Percentiles rank a stretch among this genome's conserved stretches.
Evolutionary conservation across 257 asterid species (phyloP).

Genomic region (Ehretia macrophylla): DNA sequence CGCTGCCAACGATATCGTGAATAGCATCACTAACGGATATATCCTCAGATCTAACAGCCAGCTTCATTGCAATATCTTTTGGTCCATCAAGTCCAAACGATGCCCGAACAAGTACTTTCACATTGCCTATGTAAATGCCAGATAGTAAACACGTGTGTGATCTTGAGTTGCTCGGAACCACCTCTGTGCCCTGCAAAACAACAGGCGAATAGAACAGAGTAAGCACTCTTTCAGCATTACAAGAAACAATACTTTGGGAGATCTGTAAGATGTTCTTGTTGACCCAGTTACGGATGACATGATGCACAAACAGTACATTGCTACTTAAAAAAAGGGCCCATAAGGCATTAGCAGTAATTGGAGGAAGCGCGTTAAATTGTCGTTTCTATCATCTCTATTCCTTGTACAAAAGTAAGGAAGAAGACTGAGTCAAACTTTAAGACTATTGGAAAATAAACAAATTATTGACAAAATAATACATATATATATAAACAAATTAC

Average conservation of each 20-base stretch:
- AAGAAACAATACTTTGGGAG: not conserved
- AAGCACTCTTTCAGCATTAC: not conserved
- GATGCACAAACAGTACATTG: no score
- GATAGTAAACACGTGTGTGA: slow-evolving; percentile 73
- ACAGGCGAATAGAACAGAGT: not conserved
- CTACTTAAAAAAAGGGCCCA: no score
- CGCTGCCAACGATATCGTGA: slow-evolving; percentile 80
- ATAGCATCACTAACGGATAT: slow-evolving; percentile 65
- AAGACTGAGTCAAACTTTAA: no score
- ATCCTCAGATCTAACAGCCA: slow-evolving; percentile 76
- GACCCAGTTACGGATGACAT: no score
- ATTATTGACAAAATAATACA: no score
- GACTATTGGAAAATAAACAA: no score
- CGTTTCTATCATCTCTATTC: no score
- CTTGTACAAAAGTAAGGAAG: no score
- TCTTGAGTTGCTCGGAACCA: slow-evolving; percentile 64
- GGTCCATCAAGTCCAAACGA: slow-evolving; percentile 62
- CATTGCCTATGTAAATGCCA: slow-evolving; percentile 72
- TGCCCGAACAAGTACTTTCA: slow-evolving; percentile 64
- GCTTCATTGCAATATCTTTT: slow-evolving; percentile 80
- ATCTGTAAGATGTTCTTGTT: no score
- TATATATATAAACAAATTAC: not conserved
- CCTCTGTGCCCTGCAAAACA: slow-evolving; percentile 66
- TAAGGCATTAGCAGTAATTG: no score
- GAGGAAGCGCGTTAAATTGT: no score